These are phyloP conservation scores for Verticillium alfalfae DNA, from an alignment of 2,329 filamentous ascomycete genomes.

Conservation along the genomic window DNA sequence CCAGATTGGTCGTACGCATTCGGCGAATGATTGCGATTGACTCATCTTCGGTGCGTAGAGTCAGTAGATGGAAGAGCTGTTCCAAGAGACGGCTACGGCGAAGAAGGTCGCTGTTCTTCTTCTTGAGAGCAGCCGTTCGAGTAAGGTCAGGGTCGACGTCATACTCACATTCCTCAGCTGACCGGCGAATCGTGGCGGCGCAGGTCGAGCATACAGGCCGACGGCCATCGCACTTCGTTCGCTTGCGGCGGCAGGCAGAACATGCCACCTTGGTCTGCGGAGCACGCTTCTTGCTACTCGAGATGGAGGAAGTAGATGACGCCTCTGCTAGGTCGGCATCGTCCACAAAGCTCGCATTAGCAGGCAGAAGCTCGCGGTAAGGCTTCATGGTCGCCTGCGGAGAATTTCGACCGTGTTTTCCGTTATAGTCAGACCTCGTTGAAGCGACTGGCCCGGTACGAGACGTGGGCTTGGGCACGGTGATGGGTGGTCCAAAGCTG, in stretches of 20 bases:
- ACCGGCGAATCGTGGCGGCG: conserved; percentile 3
- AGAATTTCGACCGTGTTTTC: neutral
- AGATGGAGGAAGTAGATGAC: conserved; percentile 1
- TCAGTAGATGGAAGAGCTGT: conserved; percentile 8
- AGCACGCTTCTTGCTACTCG: conserved; percentile 3
- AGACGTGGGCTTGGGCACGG: neutral
- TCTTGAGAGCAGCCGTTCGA: conserved; percentile 9
- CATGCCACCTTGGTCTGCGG: conserved; percentile 12
- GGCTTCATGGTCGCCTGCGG: conserved; percentile 6
- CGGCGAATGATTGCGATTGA: conserved; percentile 10
- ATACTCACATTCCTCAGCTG: conserved; percentile 7
- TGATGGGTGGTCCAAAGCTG: neutral
- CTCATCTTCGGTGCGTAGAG: conserved; percentile 9
- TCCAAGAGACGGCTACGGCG: conserved; percentile 7
- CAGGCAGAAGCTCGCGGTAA: conserved; percentile 10
- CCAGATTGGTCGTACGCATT: conserved; percentile 6
- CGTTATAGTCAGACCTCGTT: neutral
- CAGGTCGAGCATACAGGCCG: conserved; percentile 11
- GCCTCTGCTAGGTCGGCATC: conserved; percentile 5
- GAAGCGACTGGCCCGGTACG: neutral
- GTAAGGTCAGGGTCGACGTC: conserved; percentile 12
- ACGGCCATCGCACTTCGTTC: conserved; percentile 11
- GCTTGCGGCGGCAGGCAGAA: conserved; percentile 10
- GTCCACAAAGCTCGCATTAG: conserved; percentile 1
- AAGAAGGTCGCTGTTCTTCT: conserved; percentile 9